Evolutionary conservation across 2,329 filamentous ascomycete species (phyloP).

Genomic region (Gyromitra esculenta): DNA sequence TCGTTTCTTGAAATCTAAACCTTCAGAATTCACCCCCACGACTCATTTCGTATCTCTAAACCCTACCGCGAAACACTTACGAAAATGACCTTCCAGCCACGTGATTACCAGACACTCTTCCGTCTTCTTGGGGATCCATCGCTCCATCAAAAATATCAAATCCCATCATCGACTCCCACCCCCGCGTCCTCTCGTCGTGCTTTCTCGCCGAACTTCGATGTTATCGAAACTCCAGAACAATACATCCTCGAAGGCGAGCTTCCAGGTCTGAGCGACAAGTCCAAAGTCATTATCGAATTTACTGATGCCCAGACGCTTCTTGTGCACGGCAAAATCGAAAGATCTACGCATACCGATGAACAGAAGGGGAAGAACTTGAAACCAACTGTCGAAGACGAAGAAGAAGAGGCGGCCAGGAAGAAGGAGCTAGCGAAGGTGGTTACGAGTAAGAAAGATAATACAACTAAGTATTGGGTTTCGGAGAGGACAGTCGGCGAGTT

Average conservation of each 20-base stretch:
- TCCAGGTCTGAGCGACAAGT: conserved; percentile 76
- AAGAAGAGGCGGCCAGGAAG: conserved; percentile 9
- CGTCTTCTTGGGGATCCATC: conserved; percentile 21
- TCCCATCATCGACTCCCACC: conserved; percentile 2
- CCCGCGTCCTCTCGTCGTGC: conserved; percentile 59
- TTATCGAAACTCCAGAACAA: conserved; percentile 72
- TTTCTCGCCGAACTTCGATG: conserved; percentile 81
- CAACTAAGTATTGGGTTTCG: conserved; percentile 70
- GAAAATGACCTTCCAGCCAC: conserved; percentile 18
- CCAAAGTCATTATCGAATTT: conserved; percentile 78
- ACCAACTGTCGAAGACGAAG: conserved; percentile 36
- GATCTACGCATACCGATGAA: conserved; percentile 65
- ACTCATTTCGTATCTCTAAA: conserved; percentile 18
- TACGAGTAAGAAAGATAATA: conserved; percentile 12
- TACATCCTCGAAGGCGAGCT: conserved; percentile 87
- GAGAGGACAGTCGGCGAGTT: conserved; percentile 75
- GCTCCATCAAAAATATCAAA: conserved; percentile 28
- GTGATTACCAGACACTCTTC: conserved; percentile 27
- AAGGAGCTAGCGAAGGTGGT: background rate
- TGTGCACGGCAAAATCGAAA: conserved; percentile 75
- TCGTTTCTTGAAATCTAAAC: background rate
- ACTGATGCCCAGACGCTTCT: conserved; percentile 78
- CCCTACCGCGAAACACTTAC: conserved; percentile 5
- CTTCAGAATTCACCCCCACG: conserved; percentile 13
- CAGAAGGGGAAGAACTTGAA: conserved; percentile 28